A percentile compares a stretch with the other conserved stretches of the same genome.
These are phyloP conservation scores for Diplodia intermedia DNA, from an alignment of 2,329 filamentous ascomycete species.

Conservation along the genomic window DNA sequence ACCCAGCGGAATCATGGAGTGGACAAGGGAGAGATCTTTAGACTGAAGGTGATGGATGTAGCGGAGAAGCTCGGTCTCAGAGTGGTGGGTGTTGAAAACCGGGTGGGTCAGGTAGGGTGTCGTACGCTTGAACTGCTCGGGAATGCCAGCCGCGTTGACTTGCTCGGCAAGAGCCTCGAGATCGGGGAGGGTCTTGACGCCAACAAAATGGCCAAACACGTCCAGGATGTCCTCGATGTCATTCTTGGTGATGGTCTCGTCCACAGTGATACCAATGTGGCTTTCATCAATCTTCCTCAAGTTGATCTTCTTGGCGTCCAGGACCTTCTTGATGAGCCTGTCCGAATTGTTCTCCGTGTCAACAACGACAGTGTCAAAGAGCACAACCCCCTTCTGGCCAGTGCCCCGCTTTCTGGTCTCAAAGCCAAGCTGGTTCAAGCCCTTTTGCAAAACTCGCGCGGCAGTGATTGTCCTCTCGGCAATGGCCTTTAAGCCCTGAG, in stretches of 20 bases:
- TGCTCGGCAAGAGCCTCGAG: slow-evolving; percentile 29
- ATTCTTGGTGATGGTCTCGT: slow-evolving; percentile 71
- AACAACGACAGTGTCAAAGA: slow-evolving; percentile 84
- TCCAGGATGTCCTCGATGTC: slow-evolving; percentile 65
- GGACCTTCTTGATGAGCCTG: slow-evolving; percentile 59
- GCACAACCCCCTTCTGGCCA: slow-evolving; percentile 61
- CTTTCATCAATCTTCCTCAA: slow-evolving; percentile 67
- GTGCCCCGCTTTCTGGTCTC: slow-evolving; percentile 66
- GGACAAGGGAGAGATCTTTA: slow-evolving; percentile 90
- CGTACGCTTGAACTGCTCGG: slow-evolving; percentile 69
- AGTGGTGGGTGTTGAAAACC: slow-evolving; percentile 94
- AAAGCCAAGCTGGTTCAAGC: slow-evolving; percentile 68
- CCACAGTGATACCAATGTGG: slow-evolving; percentile 75
- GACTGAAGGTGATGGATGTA: slow-evolving; percentile 94
- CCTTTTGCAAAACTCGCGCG: slow-evolving; percentile 71
- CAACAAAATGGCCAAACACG: slow-evolving; percentile 59
- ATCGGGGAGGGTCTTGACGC: slow-evolving; percentile 54
- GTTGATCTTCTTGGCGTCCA: slow-evolving; percentile 62
- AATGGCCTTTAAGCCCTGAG: slow-evolving; percentile 80
- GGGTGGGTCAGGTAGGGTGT: slow-evolving; percentile 84
- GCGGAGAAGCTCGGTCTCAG: slow-evolving; percentile 89
- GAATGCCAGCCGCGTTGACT: slow-evolving; percentile 48
- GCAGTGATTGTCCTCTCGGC: slow-evolving; percentile 77
- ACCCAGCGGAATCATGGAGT: slow-evolving; percentile 97
- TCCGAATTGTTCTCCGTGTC: slow-evolving; percentile 58